Base-by-base conservation (phyloP, 1,139 yeast genomes). In the Pichia sp. region DNA sequence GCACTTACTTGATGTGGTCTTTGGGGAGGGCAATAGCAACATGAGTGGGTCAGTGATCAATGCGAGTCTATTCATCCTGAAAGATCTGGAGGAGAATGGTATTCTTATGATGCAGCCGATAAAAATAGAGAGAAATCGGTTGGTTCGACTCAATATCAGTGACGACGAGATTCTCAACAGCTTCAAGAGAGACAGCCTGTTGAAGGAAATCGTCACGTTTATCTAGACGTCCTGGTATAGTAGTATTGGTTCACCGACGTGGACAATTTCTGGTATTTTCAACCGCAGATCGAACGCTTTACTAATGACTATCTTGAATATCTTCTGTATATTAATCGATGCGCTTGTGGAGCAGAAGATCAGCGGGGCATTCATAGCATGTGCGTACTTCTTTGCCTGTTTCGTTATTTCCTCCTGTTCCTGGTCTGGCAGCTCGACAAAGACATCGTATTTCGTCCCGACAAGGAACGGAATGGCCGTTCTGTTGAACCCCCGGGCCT, bases 371-470 rank as follows among this genome's bases (percentile, higher is more conserved):
- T 84, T 85, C 97, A 93, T 92, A 45, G 95, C 96, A 62, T 76
- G 79, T 16, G 98, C 97, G 69, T 88, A 93, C 67, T 85, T 82
- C 71, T 87, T 83, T 7, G 97, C 95, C 67, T 87, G 92, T 58
- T 80, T 84, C 7, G 97, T 89, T 51, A 93, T 81, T 66, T 89
- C 95, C 56, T 82, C 80, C 69, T 93, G 98, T 64, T 92, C 96
- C 55, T 84, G 87, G 47, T 79, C 81, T 51, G 95, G 82, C 67
- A 89, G 73, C 63, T 87, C 93, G 41, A 89, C 83, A 69, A 93
- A 92, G 60, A 86, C 76, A 69, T 93, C 99, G 70, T 88, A 93
- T 68, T 93, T 93, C 1, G 99, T 93, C 5, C 99, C 99, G 1
- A 93, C 87, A 50, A 93, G 75, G 59, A 93, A 84, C 3, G 98